phyloP scores from a whole-genome alignment of 2,329 filamentous ascomycete species.

The Colletotrichum caudatum region DNA sequence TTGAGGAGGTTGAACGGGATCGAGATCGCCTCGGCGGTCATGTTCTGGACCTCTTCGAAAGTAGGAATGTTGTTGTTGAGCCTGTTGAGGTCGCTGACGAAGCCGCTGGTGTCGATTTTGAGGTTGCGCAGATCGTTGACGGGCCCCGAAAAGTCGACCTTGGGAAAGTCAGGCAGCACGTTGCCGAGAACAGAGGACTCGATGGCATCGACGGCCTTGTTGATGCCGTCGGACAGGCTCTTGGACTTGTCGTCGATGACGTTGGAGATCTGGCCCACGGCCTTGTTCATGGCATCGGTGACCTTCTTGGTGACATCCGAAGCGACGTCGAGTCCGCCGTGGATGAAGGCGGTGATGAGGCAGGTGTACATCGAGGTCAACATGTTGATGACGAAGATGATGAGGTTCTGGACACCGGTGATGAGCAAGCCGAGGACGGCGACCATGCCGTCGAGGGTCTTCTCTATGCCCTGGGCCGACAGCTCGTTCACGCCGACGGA shows the following conservation, averaged over 20 bases:
- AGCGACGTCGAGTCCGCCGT: constrained; percentile 80
- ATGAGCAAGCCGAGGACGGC: constrained; percentile 82
- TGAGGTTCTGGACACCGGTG: constrained; percentile 85
- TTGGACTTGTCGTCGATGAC: constrained; percentile 69
- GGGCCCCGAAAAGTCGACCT: constrained; percentile 73
- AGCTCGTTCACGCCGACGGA: constrained; percentile 89
- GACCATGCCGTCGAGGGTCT: constrained; percentile 83
- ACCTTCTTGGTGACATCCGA: constrained; percentile 65
- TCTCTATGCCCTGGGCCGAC: constrained; percentile 82
- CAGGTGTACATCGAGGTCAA: constrained; percentile 92
- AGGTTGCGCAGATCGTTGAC: constrained; percentile 77
- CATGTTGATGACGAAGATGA: constrained; percentile 93
- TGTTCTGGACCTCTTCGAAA: constrained; percentile 85
- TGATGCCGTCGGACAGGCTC: constrained; percentile 61
- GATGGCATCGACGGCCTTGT: constrained; percentile 60
- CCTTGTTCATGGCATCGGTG: constrained; percentile 61
- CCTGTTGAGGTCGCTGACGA: constrained; percentile 76
- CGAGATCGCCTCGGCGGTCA: constrained; percentile 79
- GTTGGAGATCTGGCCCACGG: constrained; percentile 67
- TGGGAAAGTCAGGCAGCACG: constrained; percentile 57
- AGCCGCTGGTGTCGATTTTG: constrained; percentile 72
- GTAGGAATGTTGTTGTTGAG: constrained; percentile 85
- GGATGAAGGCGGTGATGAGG: constrained; percentile 84
- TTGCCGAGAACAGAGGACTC: constrained; percentile 63
- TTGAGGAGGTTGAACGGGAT: constrained; percentile 87